These are phyloP conservation scores for Neonectria coccinea DNA, from an alignment of 2,329 filamentous ascomycete genomes.

Conservation along the genomic window DNA sequence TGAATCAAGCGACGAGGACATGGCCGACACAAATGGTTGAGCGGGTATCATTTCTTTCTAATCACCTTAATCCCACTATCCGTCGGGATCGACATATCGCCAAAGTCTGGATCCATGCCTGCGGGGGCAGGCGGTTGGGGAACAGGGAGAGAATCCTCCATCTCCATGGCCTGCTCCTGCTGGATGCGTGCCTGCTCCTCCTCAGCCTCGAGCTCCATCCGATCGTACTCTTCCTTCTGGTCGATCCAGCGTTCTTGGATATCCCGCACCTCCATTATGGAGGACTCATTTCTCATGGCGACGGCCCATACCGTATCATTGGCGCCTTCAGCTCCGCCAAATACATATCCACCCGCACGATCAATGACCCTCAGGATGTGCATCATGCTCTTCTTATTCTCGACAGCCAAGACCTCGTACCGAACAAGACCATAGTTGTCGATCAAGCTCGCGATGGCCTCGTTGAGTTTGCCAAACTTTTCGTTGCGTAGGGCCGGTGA, in stretches of 20 bases:
- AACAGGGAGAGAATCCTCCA: conserved; percentile 45
- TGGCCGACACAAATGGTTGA: conserved; percentile 58
- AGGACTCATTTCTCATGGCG: conserved; percentile 83
- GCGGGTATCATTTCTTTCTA: conserved; percentile 69
- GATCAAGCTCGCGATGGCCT: conserved; percentile 86
- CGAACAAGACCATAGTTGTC: conserved; percentile 90
- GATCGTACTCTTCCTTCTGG: conserved; percentile 87
- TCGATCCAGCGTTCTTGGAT: conserved; percentile 98
- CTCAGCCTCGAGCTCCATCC: conserved; percentile 78
- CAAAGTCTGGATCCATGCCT: conserved; percentile 60
- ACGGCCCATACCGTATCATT: conserved; percentile 99
- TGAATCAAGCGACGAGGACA: conserved; percentile 59
- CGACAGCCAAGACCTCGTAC: conserved; percentile 94
- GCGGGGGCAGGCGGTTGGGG: conserved; percentile 22
- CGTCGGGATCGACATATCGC: conserved; percentile 62
- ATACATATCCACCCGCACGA: conserved; percentile 91
- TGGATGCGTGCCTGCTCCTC: conserved; percentile 75
- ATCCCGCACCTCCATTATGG: conserved; percentile 84
- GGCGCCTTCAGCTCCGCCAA: conserved; percentile 88
- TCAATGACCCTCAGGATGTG: conserved; percentile 89
- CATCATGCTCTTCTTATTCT: conserved; percentile 98
- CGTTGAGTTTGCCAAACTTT: conserved; percentile 88
- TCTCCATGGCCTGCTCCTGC: conserved; percentile 54
- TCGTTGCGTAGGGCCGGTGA: conserved; percentile 74
- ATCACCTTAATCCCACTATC: conserved; percentile 79